These are phyloP conservation scores for Blastobotrys arbuscula DNA, from an alignment of 1,139 yeast genomes.

Conservation along the genomic window DNA sequence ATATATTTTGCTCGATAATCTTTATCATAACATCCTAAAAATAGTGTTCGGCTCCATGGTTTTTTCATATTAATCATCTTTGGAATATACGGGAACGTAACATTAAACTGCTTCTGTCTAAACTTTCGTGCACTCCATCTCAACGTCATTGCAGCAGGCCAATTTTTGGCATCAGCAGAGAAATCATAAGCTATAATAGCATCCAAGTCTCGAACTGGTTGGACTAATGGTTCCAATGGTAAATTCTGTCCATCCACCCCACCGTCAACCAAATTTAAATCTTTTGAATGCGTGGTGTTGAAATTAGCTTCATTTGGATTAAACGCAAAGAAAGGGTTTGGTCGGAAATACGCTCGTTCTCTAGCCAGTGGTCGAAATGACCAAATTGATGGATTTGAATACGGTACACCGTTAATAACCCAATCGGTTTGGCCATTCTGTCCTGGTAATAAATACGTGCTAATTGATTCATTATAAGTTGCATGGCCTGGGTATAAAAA, in stretches of 20 bases:
- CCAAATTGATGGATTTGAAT: neutral
- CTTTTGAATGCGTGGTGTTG: conserved; percentile 6
- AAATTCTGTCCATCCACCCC: conserved; percentile 72
- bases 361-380: conserved; percentile 11
- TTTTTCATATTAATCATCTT: conserved; percentile 31
- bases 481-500: conserved; percentile 9
- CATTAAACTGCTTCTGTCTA: conserved; percentile 23
- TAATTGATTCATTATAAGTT: neutral
- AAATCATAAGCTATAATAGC: conserved; percentile 82
- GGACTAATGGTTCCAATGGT: conserved; percentile 73
- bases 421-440: conserved; percentile 4
- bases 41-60: conserved; percentile 44
- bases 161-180: conserved; percentile 60
- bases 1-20: conserved; percentile 7
- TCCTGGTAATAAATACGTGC: conserved; percentile 1
- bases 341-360: conserved; percentile 37
- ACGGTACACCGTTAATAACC: conserved; percentile 4
- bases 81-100: conserved; percentile 80
- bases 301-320: conserved; percentile 7
- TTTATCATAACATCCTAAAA: conserved; percentile 69
- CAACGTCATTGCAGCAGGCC: conserved; percentile 61
- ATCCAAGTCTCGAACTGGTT: conserved; percentile 64
- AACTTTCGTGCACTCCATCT: conserved; percentile 65
- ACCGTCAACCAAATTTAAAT: conserved; percentile 65
- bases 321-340: conserved; percentile 55